These are phyloP conservation scores for Penicillium sp. DNA, from an alignment of 2,329 filamentous ascomycete genomes.

Conservation along the genomic window DNA sequence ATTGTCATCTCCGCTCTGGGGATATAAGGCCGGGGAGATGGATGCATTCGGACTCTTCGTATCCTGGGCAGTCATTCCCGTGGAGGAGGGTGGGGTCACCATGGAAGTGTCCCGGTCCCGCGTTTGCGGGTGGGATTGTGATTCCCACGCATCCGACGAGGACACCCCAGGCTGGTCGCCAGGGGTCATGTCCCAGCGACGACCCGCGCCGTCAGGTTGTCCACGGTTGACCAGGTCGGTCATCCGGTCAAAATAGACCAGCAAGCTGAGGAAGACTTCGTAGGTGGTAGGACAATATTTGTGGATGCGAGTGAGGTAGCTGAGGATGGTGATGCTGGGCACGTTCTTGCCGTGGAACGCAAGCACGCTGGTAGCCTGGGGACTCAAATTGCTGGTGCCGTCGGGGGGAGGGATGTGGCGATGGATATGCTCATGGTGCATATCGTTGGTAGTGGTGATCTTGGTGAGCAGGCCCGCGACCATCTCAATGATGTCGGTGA, in stretches of 20 bases:
- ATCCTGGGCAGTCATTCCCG: constrained; percentile 36
- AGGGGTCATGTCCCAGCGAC: constrained; percentile 23
- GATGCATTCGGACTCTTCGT: constrained; percentile 31
- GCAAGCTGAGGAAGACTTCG: constrained; percentile 89
- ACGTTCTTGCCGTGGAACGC: constrained; percentile 98
- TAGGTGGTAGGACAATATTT: constrained; percentile 99
- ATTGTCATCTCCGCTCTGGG: constrained; percentile 49
- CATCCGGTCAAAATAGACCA: constrained; percentile 99
- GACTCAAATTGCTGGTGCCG: constrained; percentile 57
- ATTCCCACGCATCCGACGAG: constrained; percentile 18
- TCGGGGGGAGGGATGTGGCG: constrained; percentile 64
- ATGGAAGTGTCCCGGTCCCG: constrained; percentile 29
- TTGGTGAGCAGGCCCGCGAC: constrained; percentile 93
- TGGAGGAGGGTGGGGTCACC: constrained; percentile 39
- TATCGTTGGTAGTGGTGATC: constrained; percentile 94
- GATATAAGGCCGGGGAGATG: constrained; percentile 33
- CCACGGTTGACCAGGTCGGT: constrained; percentile 88
- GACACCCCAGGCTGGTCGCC: constrained; percentile 17
- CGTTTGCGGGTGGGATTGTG: constrained; percentile 18
- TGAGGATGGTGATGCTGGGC: constrained; percentile 92
- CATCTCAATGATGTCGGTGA: constrained; percentile 97
- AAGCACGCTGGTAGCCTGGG: constrained; percentile 70
- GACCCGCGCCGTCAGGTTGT: constrained; percentile 61
- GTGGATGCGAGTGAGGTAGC: constrained; percentile 92
- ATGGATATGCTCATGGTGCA: constrained; percentile 87